phyloP scores from a whole-genome alignment of 305 asterid species.

The Fraxinus ornus region DNA sequence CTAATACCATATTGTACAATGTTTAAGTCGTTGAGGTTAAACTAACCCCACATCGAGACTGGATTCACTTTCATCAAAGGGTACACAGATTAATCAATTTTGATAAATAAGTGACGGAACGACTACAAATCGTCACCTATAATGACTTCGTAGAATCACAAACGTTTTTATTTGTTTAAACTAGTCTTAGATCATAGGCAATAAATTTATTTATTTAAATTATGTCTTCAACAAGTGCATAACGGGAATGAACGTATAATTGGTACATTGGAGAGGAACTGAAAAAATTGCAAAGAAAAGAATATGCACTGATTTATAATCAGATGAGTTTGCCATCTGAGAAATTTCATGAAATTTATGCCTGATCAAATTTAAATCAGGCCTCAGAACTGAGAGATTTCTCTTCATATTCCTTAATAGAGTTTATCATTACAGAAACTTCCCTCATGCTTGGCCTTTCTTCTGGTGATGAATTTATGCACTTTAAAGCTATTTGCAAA shows the following conservation, averaged over 20 bases:
- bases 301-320: neutral
- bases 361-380: neutral
- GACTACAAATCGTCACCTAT: neutral
- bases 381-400: slow-evolving; percentile 36
- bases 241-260: neutral
- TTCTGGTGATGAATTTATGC: slow-evolving; percentile 39
- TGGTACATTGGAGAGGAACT: neutral
- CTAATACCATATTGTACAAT: neutral
- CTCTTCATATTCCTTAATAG: slow-evolving; percentile 54
- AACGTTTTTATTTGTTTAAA: too few relatives aligned
- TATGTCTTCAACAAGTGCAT: neutral
- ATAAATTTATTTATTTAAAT: too few relatives aligned
- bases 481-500: slow-evolving; percentile 68
- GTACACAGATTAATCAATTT: neutral
- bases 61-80: neutral
- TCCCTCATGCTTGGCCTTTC: slow-evolving; percentile 52
- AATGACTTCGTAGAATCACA: neutral
- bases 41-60: neutral
- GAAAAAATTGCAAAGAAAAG: neutral
- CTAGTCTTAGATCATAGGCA: neutral
- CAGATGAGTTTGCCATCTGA: neutral
- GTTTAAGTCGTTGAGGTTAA: neutral
- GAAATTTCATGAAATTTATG: neutral
- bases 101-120: neutral
- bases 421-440: slow-evolving; percentile 47